Conservation (phyloP, 352 stramenopile species). For the Phytophthora palmivora region DNA sequence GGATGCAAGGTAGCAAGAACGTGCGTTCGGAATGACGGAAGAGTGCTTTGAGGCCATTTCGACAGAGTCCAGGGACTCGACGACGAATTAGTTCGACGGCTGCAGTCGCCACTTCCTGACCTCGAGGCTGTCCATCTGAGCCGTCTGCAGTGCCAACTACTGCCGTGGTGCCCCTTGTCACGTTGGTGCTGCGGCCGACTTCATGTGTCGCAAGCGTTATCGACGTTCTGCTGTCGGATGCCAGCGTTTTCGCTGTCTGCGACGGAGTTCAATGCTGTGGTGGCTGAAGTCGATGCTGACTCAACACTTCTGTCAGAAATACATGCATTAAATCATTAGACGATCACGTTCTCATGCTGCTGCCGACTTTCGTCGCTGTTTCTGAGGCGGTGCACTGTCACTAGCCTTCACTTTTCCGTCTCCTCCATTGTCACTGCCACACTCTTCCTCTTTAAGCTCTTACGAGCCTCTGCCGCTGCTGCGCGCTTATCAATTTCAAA, state of each 20-base stretch:
- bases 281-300: background rate
- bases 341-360: slow-evolving; percentile 19
- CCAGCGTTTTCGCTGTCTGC: background rate
- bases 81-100: slow-evolving; percentile 18
- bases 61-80: slow-evolving; percentile 7
- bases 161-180: no score
- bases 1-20: no score
- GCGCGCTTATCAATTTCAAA: slow-evolving; percentile 77
- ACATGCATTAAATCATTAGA: slow-evolving; percentile 40
- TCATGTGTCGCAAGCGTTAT: slow-evolving; percentile 17
- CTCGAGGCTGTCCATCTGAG: slow-evolving; percentile 30
- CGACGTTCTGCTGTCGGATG: slow-evolving; percentile 9
- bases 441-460: slow-evolving; percentile 42
- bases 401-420: slow-evolving; percentile 1
- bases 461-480: slow-evolving; percentile 35
- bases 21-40: no score
- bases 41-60: background rate
- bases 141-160: no score
- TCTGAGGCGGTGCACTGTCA: slow-evolving; percentile 22
- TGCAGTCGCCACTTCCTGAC: slow-evolving; percentile 6
- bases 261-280: slow-evolving; percentile 1
- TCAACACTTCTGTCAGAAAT: slow-evolving; percentile 8
- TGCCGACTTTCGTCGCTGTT: slow-evolving; percentile 34
- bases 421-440: slow-evolving; percentile 18
- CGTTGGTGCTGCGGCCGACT: slow-evolving; percentile 16